A percentile compares a stretch with the other conserved stretches of the same genome.
These are phyloP conservation scores for Oxytropis ochrocephala DNA, from an alignment of 306 rosid species.

Conservation along the genomic window DNA sequence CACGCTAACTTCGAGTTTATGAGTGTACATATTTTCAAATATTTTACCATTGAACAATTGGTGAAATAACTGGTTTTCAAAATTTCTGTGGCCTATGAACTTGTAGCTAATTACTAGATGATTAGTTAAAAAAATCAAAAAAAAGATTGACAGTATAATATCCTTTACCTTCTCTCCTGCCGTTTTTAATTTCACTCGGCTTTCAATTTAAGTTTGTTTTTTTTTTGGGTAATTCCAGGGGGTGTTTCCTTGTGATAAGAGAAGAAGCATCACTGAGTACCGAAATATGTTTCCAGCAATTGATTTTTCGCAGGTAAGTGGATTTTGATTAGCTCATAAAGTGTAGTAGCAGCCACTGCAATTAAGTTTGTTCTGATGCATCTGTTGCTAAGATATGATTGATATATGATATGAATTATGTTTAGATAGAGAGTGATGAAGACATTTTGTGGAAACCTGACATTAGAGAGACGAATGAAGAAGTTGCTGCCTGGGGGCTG, in stretches of 20 bases:
- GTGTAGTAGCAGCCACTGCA: conserved; percentile 3
- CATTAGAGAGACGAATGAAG: conserved; percentile 63
- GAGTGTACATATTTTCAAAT: not conserved
- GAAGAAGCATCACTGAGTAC: conserved; percentile 72
- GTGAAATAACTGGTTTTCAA: not conserved
- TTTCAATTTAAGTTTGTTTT: not conserved
- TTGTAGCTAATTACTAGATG: not conserved
- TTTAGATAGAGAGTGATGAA: conserved; percentile 67
- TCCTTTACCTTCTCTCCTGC: not conserved
- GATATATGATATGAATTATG: conserved; percentile 16
- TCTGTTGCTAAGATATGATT: conserved; percentile 5
- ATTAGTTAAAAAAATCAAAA: not conserved
- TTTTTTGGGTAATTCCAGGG: conserved; percentile 51
- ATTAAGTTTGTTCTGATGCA: conserved; percentile 10
- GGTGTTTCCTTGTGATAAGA: conserved; percentile 88
- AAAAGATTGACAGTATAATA: not conserved
- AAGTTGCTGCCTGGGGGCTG: conserved; percentile 75
- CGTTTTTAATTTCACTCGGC: not conserved
- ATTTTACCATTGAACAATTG: not conserved
- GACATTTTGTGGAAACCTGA: conserved; percentile 81
- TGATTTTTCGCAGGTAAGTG: conserved; percentile 76
- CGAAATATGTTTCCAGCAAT: conserved; percentile 72
- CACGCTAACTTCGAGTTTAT: not conserved
- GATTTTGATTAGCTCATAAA: not conserved
- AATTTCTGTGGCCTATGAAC: not conserved